Evolutionary conservation across 345 rosid species (phyloP).

Genomic region (Erodium maritimum): DNA sequence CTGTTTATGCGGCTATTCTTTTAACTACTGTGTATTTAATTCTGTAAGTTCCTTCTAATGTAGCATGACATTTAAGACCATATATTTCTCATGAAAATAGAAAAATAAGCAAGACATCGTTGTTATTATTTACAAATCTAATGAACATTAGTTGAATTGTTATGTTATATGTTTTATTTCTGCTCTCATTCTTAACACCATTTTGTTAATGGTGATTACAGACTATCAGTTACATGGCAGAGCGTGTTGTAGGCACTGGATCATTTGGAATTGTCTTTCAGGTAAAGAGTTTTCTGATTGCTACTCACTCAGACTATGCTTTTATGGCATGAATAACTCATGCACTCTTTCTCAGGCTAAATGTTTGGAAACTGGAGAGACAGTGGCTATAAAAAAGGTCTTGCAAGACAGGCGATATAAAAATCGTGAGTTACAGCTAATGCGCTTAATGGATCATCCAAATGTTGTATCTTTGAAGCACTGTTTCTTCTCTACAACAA

Average conservation of each 20-base stretch:
- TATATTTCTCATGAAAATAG: not conserved
- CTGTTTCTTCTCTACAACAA: slow-evolving; percentile 78
- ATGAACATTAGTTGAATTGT: no score
- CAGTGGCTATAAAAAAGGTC: slow-evolving; percentile 81
- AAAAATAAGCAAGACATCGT: not conserved
- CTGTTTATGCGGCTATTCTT: not conserved
- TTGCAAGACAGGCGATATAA: slow-evolving; percentile 70
- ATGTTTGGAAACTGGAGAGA: slow-evolving; percentile 81
- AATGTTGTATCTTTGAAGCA: slow-evolving; percentile 73
- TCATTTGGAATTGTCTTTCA: slow-evolving; percentile 78
- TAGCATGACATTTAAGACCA: no score
- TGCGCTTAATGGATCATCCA: slow-evolving; percentile 76
- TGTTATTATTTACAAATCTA: not conserved
- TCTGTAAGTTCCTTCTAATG: no score
- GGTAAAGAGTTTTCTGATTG: slow-evolving; percentile 25
- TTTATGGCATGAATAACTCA: not conserved
- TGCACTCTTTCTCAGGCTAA: slow-evolving; percentile 41
- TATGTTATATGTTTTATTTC: no score
- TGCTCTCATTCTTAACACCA: no score
- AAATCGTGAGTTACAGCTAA: slow-evolving; percentile 64
- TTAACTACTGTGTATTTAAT: no score
- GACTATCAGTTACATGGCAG: slow-evolving; percentile 87
- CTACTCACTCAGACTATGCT: not conserved
- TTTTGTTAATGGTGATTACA: slow-evolving; percentile 13
- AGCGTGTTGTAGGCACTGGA: slow-evolving; percentile 71